These are phyloP conservation scores for Lithocarpus polystachyus DNA, from an alignment of 306 rosid genomes.

Conservation along the genomic window DNA sequence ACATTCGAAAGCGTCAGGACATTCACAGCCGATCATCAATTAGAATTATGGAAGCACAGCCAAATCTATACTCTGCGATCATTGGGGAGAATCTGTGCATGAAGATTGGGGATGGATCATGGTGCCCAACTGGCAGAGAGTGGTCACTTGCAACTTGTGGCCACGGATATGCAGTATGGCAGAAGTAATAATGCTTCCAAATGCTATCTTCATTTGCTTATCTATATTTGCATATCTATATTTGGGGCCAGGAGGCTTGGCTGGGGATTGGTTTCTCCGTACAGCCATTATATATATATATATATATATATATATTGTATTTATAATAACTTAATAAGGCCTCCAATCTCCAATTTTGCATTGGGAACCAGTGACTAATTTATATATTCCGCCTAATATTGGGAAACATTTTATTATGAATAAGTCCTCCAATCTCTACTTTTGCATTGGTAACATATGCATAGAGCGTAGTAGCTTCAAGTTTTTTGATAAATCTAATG, in stretches of 20 bases:
- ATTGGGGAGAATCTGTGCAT: slow-evolving; percentile 74
- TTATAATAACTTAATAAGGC: background rate
- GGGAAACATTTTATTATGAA: too few species aligned
- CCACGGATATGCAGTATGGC: slow-evolving; percentile 84
- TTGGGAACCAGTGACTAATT: background rate
- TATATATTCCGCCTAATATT: background rate
- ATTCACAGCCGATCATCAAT: slow-evolving; percentile 72
- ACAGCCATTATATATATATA: background rate
- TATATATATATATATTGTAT: background rate
- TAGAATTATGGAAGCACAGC: slow-evolving; percentile 73
- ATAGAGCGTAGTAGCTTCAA: too few species aligned
- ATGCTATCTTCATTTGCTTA: background rate
- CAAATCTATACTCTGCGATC: slow-evolving; percentile 77
- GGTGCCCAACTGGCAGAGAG: slow-evolving; percentile 78
- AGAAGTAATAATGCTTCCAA: slow-evolving; percentile 38
- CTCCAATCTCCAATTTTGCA: background rate
- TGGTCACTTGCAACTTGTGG: slow-evolving; percentile 76
- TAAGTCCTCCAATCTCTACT: too few species aligned
- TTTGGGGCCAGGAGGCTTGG: background rate
- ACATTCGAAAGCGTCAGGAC: slow-evolving; percentile 67
- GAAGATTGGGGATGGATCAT: slow-evolving; percentile 86
- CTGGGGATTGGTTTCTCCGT: background rate
- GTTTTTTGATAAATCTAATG: too few species aligned
- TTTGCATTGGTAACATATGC: too few species aligned
- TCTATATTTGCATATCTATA: background rate